These are phyloP conservation scores for Didymella sp. DNA, from an alignment of 2,329 filamentous ascomycete species.

Conservation along the genomic window DNA sequence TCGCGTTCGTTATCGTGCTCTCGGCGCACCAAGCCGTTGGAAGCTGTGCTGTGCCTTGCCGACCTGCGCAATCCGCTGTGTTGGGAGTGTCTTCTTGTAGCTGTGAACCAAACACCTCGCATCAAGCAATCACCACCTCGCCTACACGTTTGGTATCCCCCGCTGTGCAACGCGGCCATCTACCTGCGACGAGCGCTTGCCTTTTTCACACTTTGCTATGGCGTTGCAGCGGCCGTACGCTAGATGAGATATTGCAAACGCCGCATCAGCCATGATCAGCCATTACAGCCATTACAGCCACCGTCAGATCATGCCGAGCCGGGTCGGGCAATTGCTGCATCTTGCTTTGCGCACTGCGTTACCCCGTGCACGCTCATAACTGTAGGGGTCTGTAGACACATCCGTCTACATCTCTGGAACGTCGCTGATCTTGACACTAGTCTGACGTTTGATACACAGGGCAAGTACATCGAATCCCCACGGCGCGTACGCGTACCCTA, in stretches of 20 bases:
- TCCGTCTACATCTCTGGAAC: neutral
- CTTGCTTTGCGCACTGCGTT: no score
- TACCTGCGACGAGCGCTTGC: neutral
- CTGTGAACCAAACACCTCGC: no score
- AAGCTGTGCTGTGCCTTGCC: slow-evolving; percentile 5
- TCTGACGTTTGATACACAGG: neutral
- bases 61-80: slow-evolving; percentile 27
- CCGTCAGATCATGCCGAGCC: neutral
- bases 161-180: neutral
- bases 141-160: neutral
- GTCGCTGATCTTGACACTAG: neutral
- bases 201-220: neutral
- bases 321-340: neutral
- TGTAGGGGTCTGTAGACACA: neutral
- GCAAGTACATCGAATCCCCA: neutral
- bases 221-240: neutral
- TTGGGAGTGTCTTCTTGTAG: slow-evolving; percentile 31
- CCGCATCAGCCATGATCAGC: neutral
- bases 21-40: slow-evolving; percentile 13
- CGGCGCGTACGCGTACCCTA: neutral
- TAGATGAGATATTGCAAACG: neutral
- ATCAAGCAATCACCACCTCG: neutral
- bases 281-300: no score
- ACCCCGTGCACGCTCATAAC: neutral
- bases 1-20: slow-evolving; percentile 41